A percentile compares a stretch with the other conserved stretches of the same genome.
Conservation (phyloP, 2,329 filamentous ascomycete species). For the Beauveria sp. region DNA sequence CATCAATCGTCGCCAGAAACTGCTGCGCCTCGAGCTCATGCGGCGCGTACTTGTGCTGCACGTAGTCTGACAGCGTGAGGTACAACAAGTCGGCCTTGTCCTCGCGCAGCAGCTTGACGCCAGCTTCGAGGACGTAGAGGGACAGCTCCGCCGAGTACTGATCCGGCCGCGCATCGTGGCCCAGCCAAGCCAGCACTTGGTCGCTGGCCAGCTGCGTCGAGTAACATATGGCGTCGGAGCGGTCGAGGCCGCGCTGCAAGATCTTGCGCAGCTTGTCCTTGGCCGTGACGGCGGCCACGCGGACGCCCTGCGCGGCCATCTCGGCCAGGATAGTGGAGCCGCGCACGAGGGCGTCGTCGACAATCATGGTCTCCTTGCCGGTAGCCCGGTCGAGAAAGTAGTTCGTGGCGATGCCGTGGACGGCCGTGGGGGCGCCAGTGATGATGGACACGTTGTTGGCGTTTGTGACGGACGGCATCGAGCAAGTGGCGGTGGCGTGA, state of each 20-base stretch:
- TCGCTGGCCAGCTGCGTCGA: conserved; percentile 30
- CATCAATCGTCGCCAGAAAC: conserved; percentile 29
- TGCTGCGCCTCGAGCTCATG: conserved; percentile 27
- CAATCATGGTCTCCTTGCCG: conserved; percentile 31
- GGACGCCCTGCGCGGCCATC: conserved; percentile 29
- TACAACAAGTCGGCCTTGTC: conserved; percentile 31
- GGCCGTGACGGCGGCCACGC: conserved; percentile 34
- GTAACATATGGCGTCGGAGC: conserved; percentile 27
- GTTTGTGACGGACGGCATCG: conserved; percentile 38
- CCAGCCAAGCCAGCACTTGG: conserved; percentile 29
- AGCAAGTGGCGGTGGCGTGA: conserved; percentile 27
- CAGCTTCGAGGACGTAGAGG: conserved; percentile 34
- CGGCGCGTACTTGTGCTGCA: conserved; percentile 36
- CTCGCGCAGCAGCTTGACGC: conserved; percentile 32
- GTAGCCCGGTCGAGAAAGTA: conserved; percentile 33
- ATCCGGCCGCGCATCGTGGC: conserved; percentile 22
- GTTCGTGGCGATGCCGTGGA: conserved; percentile 36
- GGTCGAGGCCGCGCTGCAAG: conserved; percentile 26
- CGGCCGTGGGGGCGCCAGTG: conserved; percentile 29
- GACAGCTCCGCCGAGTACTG: conserved; percentile 38
- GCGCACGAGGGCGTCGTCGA: conserved; percentile 30
- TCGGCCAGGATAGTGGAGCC: conserved; percentile 34
- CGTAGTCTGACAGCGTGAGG: conserved; percentile 34
- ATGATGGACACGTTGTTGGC: conserved; percentile 38
- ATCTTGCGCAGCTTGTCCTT: conserved; percentile 37